Base-by-base conservation (phyloP, 1,139 yeast genomes). In the Yamadazyma triangularis region DNA sequence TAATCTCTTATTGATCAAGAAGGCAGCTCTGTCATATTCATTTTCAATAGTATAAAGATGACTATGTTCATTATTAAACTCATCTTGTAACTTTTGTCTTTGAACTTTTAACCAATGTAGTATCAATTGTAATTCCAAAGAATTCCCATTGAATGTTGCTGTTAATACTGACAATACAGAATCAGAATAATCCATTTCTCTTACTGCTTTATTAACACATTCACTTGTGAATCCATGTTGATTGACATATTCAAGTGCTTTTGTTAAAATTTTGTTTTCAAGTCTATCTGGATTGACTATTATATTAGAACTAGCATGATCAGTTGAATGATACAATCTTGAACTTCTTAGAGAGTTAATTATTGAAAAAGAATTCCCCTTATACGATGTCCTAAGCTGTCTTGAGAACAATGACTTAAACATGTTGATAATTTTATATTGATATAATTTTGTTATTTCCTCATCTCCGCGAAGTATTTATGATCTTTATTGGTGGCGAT, bases 181-280 rank as follows among this genome's bases (percentile, higher is more conserved):
- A 38, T 85, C 88, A 5, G 79, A 70, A 45, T 79, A 73, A 2
- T 79, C 76, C 44, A 77, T 56, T 6, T 77, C 79, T 23, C 77
- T 66, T 6, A 82, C 65, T 4, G 93, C 84, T 25, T 68, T 58
- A 1, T 73, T 62, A 6, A 91, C 62, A 9, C 95, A 78, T 24
- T 59, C 54, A 26, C 72, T 70, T 35, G 71, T 61, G 53, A 91
- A 87, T 2, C 97, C 97, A 35, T 58, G 64, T 30, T 56, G 46
- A 2, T 95, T 95, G 16, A 89, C 84, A 39, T 64, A 64, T 21
- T 56, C 58, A n/a, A 66, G 37, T 0, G 74, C 59, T 36, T 57
- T 57, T 27, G 53, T 42, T 30, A 68, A 50, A 15, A 68, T 53
- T 26, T 51, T 48, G 13, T 64, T 50, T 35, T 65, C 72, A 10